Evolutionary conservation across 805 yeast species (phyloP), one percentile per base, ranked within the genome.

Genomic region (Ogataea glucozyma): DNA sequence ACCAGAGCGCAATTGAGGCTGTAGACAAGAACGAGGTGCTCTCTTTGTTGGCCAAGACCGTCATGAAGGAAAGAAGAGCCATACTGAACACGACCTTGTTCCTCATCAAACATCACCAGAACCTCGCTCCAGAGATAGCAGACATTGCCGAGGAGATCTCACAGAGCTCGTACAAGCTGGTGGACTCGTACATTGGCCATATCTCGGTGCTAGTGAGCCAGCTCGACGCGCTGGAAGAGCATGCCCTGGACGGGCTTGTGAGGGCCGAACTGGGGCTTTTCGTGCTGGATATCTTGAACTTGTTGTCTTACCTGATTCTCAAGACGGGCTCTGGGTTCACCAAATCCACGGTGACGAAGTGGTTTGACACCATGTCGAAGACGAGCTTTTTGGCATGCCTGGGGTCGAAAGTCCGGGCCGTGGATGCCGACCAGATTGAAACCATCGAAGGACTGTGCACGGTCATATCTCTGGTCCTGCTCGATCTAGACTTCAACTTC

Each of bases 281-380:
- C 31, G 18, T 57, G 3, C 31, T 60, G 10, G 64, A 61, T 23
- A 31, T 56, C 2, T 32, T 63, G 14, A 56, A 60, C 17, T 60
- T 41, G 37, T 54, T 53, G 46, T 19, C 66, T 41, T 46, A 54
- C 43, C 40, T 60, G 42, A 36, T 61, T 42, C 16, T 68, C 46
- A 51, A 50, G 10, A 49, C 64, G 0, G 50, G 46, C 5, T 29
- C 45, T 1, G 56, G 57, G 1, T 56, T 61, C 27, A 35, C 54
- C 5, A 56, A 54, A 2, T 37, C 53, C 1, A 66, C 72, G 2
- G 71, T 75, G 3, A 36, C 57, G 2, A 53, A 63, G 8, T 85
- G 93, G 93, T 82, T 83, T 52, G 52, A 63, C 5, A 59, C 80
- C 9, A 69, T 80, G 75, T 58, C 67, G 9, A 48, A 59, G 2